Percentiles rank a stretch among this genome's conserved stretches.
Conservation (phyloP, 1,139 yeast species). For the Hansenula lynferdii region DNA sequence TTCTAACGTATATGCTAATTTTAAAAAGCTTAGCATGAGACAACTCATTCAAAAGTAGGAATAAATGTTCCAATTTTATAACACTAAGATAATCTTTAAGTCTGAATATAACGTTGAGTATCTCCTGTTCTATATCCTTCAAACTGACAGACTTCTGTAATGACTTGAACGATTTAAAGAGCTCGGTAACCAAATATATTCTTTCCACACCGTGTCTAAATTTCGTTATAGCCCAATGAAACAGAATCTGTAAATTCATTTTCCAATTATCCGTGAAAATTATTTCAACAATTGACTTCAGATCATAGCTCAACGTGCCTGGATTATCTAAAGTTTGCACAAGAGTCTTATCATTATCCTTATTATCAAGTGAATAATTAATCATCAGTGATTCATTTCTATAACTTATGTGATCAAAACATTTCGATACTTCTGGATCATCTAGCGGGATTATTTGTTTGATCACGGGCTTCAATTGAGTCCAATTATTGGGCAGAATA, state of each 20-base stretch:
- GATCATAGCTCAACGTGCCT: conserved; percentile 9
- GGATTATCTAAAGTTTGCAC: conserved; percentile 16
- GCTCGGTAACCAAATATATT: conserved; percentile 23
- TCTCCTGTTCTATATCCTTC: conserved; percentile 39
- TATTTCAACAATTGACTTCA: conserved; percentile 10
- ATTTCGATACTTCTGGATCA: conserved; percentile 39
- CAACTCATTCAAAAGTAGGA: conserved; percentile 51
- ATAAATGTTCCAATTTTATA: conserved; percentile 30
- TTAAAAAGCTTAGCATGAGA: conserved; percentile 35
- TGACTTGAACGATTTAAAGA: conserved; percentile 14
- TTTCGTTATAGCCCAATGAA: conserved; percentile 47
- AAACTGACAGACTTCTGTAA: conserved; percentile 2
- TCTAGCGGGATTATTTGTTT: conserved; percentile 33
- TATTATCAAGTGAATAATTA: conserved; percentile 28
- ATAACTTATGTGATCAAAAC: conserved; percentile 56
- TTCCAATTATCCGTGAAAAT: conserved; percentile 34
- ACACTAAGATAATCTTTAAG: conserved; percentile 11
- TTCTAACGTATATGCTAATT: conserved; percentile 67
- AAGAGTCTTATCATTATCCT: conserved; percentile 9
- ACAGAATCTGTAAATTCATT: conserved; percentile 31
- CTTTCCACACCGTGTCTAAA: conserved; percentile 28
- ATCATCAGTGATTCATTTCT: conserved; percentile 70
- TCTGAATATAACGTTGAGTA: conserved; percentile 34
- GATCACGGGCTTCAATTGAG: conserved; percentile 49
- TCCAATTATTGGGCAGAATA: conserved; percentile 77